Evolutionary conservation across 2,329 filamentous ascomycete species (phyloP), one percentile per base, ranked within the genome.

Genomic region (Xylariaceae sp.): DNA sequence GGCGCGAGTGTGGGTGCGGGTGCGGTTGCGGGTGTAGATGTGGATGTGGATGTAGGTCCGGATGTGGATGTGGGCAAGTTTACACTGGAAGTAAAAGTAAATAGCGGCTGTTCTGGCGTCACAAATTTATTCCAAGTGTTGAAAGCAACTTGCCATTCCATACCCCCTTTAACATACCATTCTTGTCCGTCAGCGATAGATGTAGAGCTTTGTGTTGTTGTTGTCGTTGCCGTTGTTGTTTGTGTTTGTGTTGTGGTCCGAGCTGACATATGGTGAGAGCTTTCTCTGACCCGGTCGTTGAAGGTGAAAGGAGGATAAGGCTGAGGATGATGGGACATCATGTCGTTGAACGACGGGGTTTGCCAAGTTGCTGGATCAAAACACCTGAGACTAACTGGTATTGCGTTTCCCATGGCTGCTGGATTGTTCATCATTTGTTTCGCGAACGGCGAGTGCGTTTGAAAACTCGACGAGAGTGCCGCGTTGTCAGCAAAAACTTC

Each of bases 111-210:
- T 32, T 69, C 67, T 8, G 62, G 66, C 55, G 72, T 64, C 37
- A 62, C 67, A 50, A 66, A 62, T 5, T 63, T 51, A 41, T 57
- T 75, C 80, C 80, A 83, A 2, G 73, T 68, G 52, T 80, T 75
- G 62, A 83, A 83, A 56, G 80, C 76, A 52, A 81, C 78, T 55
- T 83, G 79, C 79, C 80, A 82, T 56, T 74, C 78, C 30, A 77
- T 79, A 19, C 80, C 76, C 56, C 83, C 80, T 51, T 75, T 80
- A 26, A 83, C 66, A 60, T 81, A 80, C 78, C 79, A 84, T 40
- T 82, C 78, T 57, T 79, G 76, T 6, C 75, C 75, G 56, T 81
- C 79, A 44, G 82, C 69, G 4, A 70, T 68, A 44, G 72, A 74
- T 5, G 63, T 54, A 3, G 71, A 68, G 11, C 56, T 71, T 5